These are phyloP conservation scores for Pichia paraexigua DNA, from an alignment of 805 yeast species.

Conservation along the genomic window DNA sequence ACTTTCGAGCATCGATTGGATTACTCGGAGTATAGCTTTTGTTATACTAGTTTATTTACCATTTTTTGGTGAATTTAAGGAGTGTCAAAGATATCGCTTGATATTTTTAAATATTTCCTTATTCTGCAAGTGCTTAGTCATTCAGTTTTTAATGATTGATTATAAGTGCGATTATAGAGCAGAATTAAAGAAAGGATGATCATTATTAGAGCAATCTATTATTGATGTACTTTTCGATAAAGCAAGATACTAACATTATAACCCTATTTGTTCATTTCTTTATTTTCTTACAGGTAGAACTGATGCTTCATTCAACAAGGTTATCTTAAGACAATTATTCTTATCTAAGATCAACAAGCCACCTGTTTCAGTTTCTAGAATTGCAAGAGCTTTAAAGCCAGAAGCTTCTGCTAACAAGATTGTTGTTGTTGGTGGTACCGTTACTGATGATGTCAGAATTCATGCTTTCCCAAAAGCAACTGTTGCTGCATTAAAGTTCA, in stretches of 20 bases:
- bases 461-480: slow-evolving; percentile 92
- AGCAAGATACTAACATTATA: slow-evolving; percentile 14
- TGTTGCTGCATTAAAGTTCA: slow-evolving; percentile 98
- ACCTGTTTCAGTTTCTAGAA: slow-evolving; percentile 94
- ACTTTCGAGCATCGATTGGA: neutral
- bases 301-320: slow-evolving; percentile 98
- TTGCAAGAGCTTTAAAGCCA: slow-evolving; percentile 75
- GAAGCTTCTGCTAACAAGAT: slow-evolving; percentile 83
- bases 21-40: neutral
- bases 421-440: slow-evolving; percentile 98
- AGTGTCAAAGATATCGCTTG: neutral
- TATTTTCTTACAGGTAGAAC: slow-evolving; percentile 68
- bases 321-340: slow-evolving; percentile 88
- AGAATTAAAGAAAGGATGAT: slow-evolving; percentile 26
- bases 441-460: slow-evolving; percentile 96
- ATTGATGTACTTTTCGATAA: neutral
- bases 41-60: neutral
- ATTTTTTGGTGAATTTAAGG: neutral
- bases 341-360: slow-evolving; percentile 99
- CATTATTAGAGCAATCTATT: neutral
- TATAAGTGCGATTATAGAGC: slow-evolving; percentile 41
- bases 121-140: slow-evolving; percentile 27
- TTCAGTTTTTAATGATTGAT: neutral
- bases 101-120: neutral
- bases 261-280: neutral